phyloP scores from a whole-genome alignment of 768 basidiomycete species.

The Leucocoprinus sp. region DNA sequence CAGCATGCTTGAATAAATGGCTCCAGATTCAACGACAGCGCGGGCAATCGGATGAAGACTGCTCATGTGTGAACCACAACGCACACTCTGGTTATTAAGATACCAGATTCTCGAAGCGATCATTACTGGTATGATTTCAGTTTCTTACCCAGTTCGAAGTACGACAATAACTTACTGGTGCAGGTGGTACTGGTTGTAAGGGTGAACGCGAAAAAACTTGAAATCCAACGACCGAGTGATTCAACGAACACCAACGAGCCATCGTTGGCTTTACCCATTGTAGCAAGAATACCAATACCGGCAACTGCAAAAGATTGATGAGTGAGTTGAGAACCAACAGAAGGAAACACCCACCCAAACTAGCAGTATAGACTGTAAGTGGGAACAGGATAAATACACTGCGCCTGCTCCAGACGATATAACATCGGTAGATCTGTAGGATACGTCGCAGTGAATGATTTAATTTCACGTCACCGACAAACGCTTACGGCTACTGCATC shows the following conservation, averaged over 20 bases:
- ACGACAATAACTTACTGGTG: slow-evolving; percentile 18
- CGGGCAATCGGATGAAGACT: slow-evolving; percentile 25
- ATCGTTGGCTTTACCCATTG: slow-evolving; percentile 20
- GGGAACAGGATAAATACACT: slow-evolving; percentile 20
- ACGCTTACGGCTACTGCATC: slow-evolving; percentile 27
- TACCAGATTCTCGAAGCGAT: slow-evolving; percentile 27
- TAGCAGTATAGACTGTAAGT: slow-evolving; percentile 21
- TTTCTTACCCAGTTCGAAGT: neutral
- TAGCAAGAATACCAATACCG: slow-evolving; percentile 24
- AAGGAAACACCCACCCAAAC: slow-evolving; percentile 18
- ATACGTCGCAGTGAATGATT: neutral
- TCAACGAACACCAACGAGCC: slow-evolving; percentile 24
- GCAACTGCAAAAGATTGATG: slow-evolving; percentile 13
- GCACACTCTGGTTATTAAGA: slow-evolving; percentile 20
- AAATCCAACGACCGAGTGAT: slow-evolving; percentile 27
- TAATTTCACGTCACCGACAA: neutral
- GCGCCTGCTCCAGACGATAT: slow-evolving; percentile 24
- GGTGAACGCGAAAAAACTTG: slow-evolving; percentile 29
- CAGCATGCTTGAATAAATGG: slow-evolving; percentile 27
- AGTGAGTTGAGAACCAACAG: neutral
- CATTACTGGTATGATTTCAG: slow-evolving; percentile 14
- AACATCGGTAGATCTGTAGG: slow-evolving; percentile 22
- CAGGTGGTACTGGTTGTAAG: slow-evolving; percentile 30
- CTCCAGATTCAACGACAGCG: slow-evolving; percentile 29
- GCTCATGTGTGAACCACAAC: slow-evolving; percentile 14